Conservation (phyloP, 768 basidiomycete species). For the Lentinula sp. region DNA sequence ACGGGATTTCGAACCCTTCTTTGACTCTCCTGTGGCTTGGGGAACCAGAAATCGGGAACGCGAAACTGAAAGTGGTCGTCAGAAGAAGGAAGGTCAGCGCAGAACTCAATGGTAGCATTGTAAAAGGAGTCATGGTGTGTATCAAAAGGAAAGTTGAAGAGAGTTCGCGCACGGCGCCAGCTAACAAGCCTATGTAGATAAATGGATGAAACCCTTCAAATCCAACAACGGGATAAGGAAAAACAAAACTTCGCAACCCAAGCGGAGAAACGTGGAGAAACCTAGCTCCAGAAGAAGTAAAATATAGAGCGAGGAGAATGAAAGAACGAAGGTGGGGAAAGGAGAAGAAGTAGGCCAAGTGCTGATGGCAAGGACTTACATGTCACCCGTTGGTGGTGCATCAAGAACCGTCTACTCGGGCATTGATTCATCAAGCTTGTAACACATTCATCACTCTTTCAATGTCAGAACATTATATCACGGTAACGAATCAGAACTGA, state of each 20-base stretch:
- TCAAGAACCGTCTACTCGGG: background rate
- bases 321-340: background rate
- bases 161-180: background rate
- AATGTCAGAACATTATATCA: too few relatives aligned
- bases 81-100: background rate
- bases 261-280: background rate
- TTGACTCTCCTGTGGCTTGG: background rate
- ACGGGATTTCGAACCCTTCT: background rate
- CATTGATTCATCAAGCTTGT: background rate
- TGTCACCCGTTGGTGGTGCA: background rate
- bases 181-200: background rate
- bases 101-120: background rate
- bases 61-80: background rate
- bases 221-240: background rate
- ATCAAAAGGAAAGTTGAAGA: background rate
- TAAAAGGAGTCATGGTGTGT: background rate
- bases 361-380: background rate
- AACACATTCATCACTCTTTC: too few relatives aligned
- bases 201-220: background rate
- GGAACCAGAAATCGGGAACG: background rate
- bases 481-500: too few relatives aligned
- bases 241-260: background rate
- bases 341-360: background rate
- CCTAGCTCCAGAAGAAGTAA: background rate
- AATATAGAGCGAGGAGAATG: background rate